phyloP scores from a whole-genome alignment of 352 stramenopile species.

The Saprolegnia diclina region DNA sequence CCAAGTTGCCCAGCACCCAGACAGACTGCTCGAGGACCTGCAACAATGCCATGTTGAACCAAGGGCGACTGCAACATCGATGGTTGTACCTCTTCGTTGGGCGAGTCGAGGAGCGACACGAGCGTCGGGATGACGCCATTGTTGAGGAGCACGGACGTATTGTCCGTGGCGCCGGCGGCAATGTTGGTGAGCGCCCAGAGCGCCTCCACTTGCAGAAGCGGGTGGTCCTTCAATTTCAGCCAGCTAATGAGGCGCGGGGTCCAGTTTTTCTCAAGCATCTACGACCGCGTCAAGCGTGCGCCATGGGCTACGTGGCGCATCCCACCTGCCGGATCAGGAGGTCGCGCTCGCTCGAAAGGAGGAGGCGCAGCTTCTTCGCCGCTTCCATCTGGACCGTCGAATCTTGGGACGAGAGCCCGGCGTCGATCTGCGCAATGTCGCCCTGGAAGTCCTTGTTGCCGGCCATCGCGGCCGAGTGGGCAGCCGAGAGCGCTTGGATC shows the following conservation, averaged over 20 bases:
- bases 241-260: slow-evolving; percentile 82
- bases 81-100: slow-evolving; percentile 90
- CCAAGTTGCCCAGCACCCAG: slow-evolving; percentile 91
- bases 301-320: neutral
- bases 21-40: slow-evolving; percentile 90
- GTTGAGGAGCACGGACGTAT: slow-evolving; percentile 89
- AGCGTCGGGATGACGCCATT: slow-evolving; percentile 89
- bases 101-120: slow-evolving; percentile 85
- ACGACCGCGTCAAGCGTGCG: slow-evolving; percentile 7
- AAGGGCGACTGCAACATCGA: slow-evolving; percentile 29
- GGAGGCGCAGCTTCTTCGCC: slow-evolving; percentile 79
- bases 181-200: slow-evolving; percentile 95
- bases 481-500: slow-evolving; percentile 17
- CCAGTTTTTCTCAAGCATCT: slow-evolving; percentile 89
- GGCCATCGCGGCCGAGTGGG: neutral
- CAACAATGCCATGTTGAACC: neutral
- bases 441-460: slow-evolving; percentile 46
- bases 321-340: slow-evolving; percentile 77
- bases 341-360: slow-evolving; percentile 79
- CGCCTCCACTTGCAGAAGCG: slow-evolving; percentile 88
- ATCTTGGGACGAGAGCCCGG: slow-evolving; percentile 74
- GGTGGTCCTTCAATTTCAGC: slow-evolving; percentile 66
- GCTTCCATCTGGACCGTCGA: slow-evolving; percentile 76
- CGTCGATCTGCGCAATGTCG: slow-evolving; percentile 77
- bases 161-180: slow-evolving; percentile 85